These are phyloP conservation scores for Hemerocallis citrina DNA, from an alignment of 106 monocot species.

Conservation along the genomic window DNA sequence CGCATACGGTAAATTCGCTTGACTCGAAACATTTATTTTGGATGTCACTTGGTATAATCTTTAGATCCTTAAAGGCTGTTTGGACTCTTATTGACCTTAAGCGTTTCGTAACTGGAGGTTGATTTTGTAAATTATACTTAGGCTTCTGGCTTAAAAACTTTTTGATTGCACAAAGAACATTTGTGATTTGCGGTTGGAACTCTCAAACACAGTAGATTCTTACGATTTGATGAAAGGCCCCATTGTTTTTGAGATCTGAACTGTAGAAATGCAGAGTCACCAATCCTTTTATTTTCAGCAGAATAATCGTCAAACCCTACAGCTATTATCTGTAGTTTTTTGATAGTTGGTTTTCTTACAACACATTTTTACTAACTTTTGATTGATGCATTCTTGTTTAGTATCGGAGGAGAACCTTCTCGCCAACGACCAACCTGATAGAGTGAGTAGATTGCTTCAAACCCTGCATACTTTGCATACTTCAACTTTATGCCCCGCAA, in stretches of 20 bases:
- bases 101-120: neutral
- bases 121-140: too few relatives aligned
- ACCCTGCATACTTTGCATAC: neutral
- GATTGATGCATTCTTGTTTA: slow-evolving; percentile 14
- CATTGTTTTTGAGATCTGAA: too few relatives aligned
- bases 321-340: neutral
- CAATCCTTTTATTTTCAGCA: too few relatives aligned
- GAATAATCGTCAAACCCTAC: neutral
- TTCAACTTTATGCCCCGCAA: too few relatives aligned
- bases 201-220: too few relatives aligned
- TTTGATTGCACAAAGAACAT: too few relatives aligned
- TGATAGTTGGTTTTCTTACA: neutral
- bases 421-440: slow-evolving; percentile 36
- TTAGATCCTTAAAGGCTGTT: neutral
- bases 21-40: neutral
- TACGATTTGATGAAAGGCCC: too few relatives aligned
- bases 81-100: neutral
- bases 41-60: neutral
- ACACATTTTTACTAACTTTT: neutral
- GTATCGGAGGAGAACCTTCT: slow-evolving; percentile 89
- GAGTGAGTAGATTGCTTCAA: slow-evolving; percentile 24
- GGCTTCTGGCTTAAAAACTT: too few relatives aligned
- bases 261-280: too few relatives aligned
- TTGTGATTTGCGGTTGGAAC: too few relatives aligned
- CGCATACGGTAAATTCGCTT: slow-evolving; percentile 71